Evolutionary conservation across 2,329 filamentous ascomycete genomes (phyloP), one percentile per base, ranked within the genome.

Genomic region (Xylariaceae sp.): DNA sequence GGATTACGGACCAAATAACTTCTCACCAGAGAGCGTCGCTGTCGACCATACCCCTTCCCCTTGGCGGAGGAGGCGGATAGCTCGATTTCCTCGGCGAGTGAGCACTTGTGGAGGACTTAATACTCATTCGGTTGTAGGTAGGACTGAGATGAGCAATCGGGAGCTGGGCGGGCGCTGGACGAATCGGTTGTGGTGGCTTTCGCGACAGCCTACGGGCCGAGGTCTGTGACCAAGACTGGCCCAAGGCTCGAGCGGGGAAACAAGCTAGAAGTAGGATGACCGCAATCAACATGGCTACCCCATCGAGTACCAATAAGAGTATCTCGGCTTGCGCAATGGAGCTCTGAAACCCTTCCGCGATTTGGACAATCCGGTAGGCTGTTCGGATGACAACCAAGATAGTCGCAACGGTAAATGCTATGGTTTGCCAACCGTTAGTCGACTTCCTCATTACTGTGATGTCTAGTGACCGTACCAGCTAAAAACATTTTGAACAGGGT

Each of bases 401-500:
- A 9, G 57, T 66, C 16, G 67, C 58, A 7, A 66, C 16, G 5
- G 56, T 54, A 12, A 67, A 63, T 14, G 56, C 69, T 71, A 26
- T 34, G 21, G 28, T 7, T 28, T 45, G 48, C 26, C 12, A 53
- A 39, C 28, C 6, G 36, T 52, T 36, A 49, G 49, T 31, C 26
- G 8, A 5, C 21, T 45, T 21, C 11, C 19, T 28, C 28, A 28
- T 2, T 23, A 40, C 12, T 19, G 6, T 39, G 36, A 41, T 14
- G 11, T 19, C 40, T 14, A 19, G 14, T 23, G 48, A 4, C 6
- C 75, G 59, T 74, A 83, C 81, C 73, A 48, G 77, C 62, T 3
- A 82, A 67, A 37, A 80, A 81, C 3, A 68, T 67, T 49, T 71
- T 78, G 62, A 82, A 83, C 5, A 69, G 67, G 0, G 65, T 53